phyloP scores from a whole-genome alignment of 495 filamentous ascomycete species.

The Penicillium odoratum region DNA sequence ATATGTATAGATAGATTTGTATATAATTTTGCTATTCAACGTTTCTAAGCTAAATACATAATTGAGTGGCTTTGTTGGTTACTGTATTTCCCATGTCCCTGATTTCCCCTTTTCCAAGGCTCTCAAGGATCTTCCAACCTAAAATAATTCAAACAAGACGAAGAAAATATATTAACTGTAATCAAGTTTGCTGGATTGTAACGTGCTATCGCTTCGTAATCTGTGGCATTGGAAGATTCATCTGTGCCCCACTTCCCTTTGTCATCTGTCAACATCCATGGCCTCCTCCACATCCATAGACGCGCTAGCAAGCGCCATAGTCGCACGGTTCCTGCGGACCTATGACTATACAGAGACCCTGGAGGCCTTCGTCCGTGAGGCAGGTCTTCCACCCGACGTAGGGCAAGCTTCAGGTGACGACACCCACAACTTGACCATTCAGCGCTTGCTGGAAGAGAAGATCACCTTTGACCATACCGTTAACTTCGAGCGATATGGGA shows the following conservation, averaged over 20 bases:
- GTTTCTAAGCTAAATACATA: neutral
- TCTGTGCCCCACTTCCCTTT: slow-evolving; percentile 4
- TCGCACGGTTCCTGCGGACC: slow-evolving; percentile 61
- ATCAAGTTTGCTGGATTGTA: neutral
- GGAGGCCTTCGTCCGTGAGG: slow-evolving; percentile 60
- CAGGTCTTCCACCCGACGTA: slow-evolving; percentile 50
- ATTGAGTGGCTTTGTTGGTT: no score
- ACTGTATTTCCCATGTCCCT: no score
- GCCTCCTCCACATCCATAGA: slow-evolving; percentile 23
- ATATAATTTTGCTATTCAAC: neutral
- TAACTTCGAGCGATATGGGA: slow-evolving; percentile 55
- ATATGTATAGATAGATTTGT: neutral
- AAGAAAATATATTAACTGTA: neutral
- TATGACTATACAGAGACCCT: slow-evolving; percentile 63
- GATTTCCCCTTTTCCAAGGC: no score
- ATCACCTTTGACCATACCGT: slow-evolving; percentile 57
- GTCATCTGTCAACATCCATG: slow-evolving; percentile 14
- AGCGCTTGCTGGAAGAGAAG: slow-evolving; percentile 66
- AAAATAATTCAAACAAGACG: neutral
- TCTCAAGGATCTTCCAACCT: no score
- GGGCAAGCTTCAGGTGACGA: slow-evolving; percentile 44
- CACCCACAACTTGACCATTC: slow-evolving; percentile 56
- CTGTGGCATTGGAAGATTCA: neutral
- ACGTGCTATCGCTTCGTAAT: neutral
- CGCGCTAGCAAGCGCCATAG: slow-evolving; percentile 46